Conservation (phyloP, 2,329 filamentous ascomycete species). For the Fusarium napiforme region DNA sequence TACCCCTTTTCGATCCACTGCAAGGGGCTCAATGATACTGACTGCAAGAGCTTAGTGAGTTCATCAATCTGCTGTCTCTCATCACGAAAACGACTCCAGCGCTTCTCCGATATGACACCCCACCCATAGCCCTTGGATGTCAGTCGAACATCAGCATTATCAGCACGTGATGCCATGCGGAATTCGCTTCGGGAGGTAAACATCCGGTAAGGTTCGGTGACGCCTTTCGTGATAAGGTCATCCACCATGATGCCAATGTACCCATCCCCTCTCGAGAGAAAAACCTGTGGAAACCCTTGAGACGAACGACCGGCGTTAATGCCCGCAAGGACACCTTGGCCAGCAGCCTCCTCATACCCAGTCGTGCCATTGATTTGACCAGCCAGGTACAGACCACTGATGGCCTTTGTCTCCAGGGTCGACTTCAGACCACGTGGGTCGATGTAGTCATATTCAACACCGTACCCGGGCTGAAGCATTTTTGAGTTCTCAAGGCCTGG, state of each 20-base stretch:
- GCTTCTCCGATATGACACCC: conserved; percentile 80
- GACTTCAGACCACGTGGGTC: conserved; percentile 88
- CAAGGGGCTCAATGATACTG: conserved; percentile 66
- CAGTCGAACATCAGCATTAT: conserved; percentile 91
- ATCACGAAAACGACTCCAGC: conserved; percentile 78
- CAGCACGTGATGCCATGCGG: conserved; percentile 88
- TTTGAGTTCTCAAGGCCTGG: conserved; percentile 86
- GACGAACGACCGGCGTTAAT: conserved; percentile 92
- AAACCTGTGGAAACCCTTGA: conserved; percentile 71
- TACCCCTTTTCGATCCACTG: conserved; percentile 79
- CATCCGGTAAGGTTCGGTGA: conserved; percentile 97
- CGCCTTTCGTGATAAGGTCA: conserved; percentile 95
- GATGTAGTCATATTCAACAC: conserved; percentile 98
- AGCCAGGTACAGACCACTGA: conserved; percentile 87
- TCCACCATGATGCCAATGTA: conserved; percentile 99
- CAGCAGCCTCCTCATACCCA: conserved; percentile 96
- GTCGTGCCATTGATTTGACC: conserved; percentile 99
- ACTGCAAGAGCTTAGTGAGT: conserved; percentile 70
- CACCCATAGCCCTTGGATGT: conserved; percentile 80
- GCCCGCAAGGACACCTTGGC: conserved; percentile 90
- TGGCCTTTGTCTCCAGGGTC: conserved; percentile 94
- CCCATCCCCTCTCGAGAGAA: conserved; percentile 83
- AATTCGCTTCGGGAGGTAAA: conserved; percentile 97
- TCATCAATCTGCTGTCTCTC: conserved; percentile 74
- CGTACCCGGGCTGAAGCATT: conserved; percentile 96